Base-by-base conservation (phyloP, 2,329 filamentous ascomycete genomes). In the Pseudopyricularia javanii region DNA sequence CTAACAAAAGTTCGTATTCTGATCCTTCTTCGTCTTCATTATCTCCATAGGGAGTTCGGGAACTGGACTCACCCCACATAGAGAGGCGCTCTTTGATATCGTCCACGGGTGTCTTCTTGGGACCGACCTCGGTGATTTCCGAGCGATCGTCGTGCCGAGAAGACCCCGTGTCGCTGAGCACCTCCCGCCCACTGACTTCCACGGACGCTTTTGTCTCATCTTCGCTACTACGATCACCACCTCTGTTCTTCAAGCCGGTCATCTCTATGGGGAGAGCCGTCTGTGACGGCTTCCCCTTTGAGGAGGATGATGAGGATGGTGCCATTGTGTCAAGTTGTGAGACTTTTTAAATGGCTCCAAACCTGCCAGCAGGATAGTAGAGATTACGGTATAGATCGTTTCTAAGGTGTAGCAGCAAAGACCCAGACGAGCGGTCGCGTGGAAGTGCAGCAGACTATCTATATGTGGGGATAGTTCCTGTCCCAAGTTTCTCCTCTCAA, bases 1-100 rank as follows among this genome's bases (percentile, higher is more conserved):
- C 75, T 59, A 80, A 63, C n/a, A 82, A 70, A 43, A 76, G 72
- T 61, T 80, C 78, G 58, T 77, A 67, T 61, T 81, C 78, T 28
- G 72, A 74, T 48, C 64, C 71, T 53, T 70, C 64, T 55, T 76
- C 74, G 52, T 72, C 70, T 34, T 70, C 70, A 43, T 68, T 66
- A 34, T 70, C 70, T 45, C 66, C 61, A 34, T 70, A 45, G 12
- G 50, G 50, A 32, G 48, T 49, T 32, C 37, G 35, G 35, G 37
- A 32, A 26, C 50, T 47, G 17, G 70, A 67, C 57, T 71, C 66
- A 55, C 62, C 65, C 70, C 72, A 72, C 56, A 68, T 65, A 26
- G 69, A 67, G 56, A 68, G 62, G 48, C 68, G 65, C 54, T 66
- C 57, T 59, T 67, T 68, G 52, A 65, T 57, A 58, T 64, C 62